phyloP scores from a whole-genome alignment of 2,329 filamentous ascomycete genomes.

The Sporothrix inflata region DNA sequence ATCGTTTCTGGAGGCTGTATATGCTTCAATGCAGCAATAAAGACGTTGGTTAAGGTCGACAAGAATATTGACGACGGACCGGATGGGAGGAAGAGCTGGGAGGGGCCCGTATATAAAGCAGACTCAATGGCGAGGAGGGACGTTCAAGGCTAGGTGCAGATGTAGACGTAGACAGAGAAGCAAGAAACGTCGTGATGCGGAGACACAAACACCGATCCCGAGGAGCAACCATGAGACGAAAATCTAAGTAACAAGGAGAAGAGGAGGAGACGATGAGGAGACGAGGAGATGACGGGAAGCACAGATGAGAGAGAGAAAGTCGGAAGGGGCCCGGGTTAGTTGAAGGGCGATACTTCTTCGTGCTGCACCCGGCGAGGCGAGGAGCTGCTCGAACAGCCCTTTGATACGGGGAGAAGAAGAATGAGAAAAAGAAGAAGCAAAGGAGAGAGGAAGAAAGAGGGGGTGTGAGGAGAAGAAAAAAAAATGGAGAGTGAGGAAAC shows the following conservation, averaged over 20 bases:
- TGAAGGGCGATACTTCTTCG: neutral
- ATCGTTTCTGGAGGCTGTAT: conserved; percentile 25
- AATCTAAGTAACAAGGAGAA: conserved; percentile 12
- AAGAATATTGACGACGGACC: conserved; percentile 15
- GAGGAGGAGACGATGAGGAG: conserved; percentile 8
- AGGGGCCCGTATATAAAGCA: conserved; percentile 15
- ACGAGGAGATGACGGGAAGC: neutral
- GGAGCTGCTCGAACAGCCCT: conserved; percentile 22
- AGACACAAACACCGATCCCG: neutral
- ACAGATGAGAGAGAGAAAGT: neutral
- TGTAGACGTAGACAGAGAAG: neutral
- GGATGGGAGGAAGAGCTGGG: conserved; percentile 21
- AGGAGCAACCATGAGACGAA: conserved; percentile 23
- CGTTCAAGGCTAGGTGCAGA: neutral
- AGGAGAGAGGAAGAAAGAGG: conserved; percentile 8
- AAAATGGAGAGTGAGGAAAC: conserved; percentile 13
- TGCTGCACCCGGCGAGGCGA: neutral
- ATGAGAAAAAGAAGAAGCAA: neutral
- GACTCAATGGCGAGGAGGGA: neutral
- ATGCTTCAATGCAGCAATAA: conserved; percentile 29
- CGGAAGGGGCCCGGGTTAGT: neutral
- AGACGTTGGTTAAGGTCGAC: neutral
- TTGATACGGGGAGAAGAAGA: neutral
- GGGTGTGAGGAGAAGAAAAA: neutral
- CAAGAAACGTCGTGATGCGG: conserved; percentile 10